These are phyloP conservation scores for Beta lomatogona DNA, from an alignment of 179 eudicot species.

Conservation along the genomic window DNA sequence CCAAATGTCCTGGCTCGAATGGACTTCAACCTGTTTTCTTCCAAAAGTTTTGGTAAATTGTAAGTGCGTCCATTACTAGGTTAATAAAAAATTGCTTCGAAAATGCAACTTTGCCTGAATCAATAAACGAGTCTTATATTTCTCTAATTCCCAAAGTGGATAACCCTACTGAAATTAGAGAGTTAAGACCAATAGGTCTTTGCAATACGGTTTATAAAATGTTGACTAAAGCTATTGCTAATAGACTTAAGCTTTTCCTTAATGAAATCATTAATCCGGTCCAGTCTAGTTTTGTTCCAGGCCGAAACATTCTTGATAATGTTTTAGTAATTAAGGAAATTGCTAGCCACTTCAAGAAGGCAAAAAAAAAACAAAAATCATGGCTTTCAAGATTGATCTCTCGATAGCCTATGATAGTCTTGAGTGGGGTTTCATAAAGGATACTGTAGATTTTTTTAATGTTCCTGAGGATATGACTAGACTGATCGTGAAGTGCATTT, in stretches of 20 bases:
- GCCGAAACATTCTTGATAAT: too few species aligned
- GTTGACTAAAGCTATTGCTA: neutral
- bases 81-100: too few species aligned
- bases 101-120: too few species aligned
- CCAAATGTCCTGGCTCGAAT: neutral
- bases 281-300: neutral
- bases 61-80: neutral
- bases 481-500: too few species aligned
- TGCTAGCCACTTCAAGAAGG: too few species aligned
- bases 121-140: neutral
- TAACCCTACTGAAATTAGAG: neutral
- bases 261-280: neutral
- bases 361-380: too few species aligned
- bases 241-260: neutral
- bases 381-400: too few species aligned
- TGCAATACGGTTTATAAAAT: neutral
- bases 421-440: too few species aligned
- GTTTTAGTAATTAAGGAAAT: too few species aligned
- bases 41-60: rapidly evolving
- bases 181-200: neutral
- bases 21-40: neutral
- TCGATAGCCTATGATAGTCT: too few species aligned
- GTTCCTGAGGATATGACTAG: too few species aligned
- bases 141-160: neutral
- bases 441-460: too few species aligned